phyloP scores from a whole-genome alignment of 306 rosid species.

The Trifolium subterraneum region DNA sequence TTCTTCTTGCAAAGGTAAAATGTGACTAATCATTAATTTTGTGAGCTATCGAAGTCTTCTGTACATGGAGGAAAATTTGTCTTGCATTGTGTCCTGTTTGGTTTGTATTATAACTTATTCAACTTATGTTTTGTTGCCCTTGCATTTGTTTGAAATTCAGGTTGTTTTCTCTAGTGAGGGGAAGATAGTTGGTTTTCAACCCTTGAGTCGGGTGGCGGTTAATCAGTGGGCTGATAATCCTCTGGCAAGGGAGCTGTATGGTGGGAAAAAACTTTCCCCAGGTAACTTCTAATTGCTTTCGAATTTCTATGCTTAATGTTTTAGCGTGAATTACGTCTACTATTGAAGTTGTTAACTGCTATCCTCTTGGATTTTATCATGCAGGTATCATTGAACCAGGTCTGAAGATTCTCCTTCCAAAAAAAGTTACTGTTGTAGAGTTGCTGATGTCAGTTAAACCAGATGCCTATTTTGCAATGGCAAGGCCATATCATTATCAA shows the following conservation, averaged over 20 bases:
- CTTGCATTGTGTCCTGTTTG: not conserved
- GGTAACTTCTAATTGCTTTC: constrained; percentile 52
- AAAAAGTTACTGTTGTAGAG: constrained; percentile 65
- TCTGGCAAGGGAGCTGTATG: constrained; percentile 78
- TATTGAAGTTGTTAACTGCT: constrained; percentile 20
- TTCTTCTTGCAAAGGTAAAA: constrained; percentile 16
- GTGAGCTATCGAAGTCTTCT: not conserved
- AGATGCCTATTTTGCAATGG: constrained; percentile 76
- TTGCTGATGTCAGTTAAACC: constrained; percentile 79
- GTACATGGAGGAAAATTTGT: not conserved
- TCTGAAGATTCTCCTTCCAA: constrained; percentile 65
- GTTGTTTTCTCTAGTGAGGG: constrained; percentile 79
- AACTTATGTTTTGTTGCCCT: constrained; percentile 26
- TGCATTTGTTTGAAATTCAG: constrained; percentile 47
- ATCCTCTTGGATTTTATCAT: constrained; percentile 38
- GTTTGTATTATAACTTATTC: constrained; percentile 19
- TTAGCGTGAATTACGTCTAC: constrained; percentile 9
- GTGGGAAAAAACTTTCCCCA: constrained; percentile 82
- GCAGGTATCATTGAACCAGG: constrained; percentile 80
- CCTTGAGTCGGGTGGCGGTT: constrained; percentile 85
- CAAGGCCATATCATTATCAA: constrained; percentile 60
- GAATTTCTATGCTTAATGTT: constrained; percentile 9
- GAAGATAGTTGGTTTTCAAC: constrained; percentile 84
- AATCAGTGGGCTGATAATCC: constrained; percentile 91
- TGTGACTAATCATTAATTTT: constrained; percentile 14